A percentile compares a stretch with the other conserved stretches of the same genome.
Evolutionary conservation across 495 filamentous ascomycete species (phyloP).

Genomic region (Aspergillus carlsbadensis): DNA sequence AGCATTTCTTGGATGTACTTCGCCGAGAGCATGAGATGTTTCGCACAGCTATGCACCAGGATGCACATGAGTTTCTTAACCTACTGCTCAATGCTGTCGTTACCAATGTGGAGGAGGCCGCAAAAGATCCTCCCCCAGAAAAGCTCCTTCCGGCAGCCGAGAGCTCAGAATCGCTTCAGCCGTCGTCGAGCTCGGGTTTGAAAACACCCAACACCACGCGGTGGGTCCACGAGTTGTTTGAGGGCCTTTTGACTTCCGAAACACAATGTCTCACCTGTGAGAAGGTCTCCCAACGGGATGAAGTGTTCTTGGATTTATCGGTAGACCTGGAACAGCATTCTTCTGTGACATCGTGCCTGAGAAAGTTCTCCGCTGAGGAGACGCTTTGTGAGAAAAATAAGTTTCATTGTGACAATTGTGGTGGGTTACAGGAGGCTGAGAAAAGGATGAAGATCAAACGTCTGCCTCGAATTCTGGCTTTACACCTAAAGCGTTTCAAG

Average conservation of each 20-base stretch:
- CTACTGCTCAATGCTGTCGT: slow-evolving; percentile 95
- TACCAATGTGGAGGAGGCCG: slow-evolving; percentile 84
- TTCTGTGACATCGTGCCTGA: slow-evolving; percentile 91
- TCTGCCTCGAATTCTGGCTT: slow-evolving; percentile 82
- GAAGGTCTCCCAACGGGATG: slow-evolving; percentile 90
- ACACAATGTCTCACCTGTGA: slow-evolving; percentile 97
- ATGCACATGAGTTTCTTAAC: slow-evolving; percentile 96
- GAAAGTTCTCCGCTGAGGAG: slow-evolving; percentile 95
- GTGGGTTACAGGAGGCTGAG: slow-evolving; percentile 94
- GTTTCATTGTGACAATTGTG: slow-evolving; percentile 97
- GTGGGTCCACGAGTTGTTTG: slow-evolving; percentile 98
- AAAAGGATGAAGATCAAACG: slow-evolving; percentile 99
- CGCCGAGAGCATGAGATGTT: slow-evolving; percentile 97
- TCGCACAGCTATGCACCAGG: slow-evolving; percentile 92
- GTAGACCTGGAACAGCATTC: slow-evolving; percentile 95
- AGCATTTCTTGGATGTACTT: slow-evolving; percentile 90
- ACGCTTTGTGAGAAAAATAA: slow-evolving; percentile 99
- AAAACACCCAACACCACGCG: slow-evolving; percentile 59
- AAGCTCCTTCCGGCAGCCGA: slow-evolving; percentile 37
- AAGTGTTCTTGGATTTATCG: slow-evolving; percentile 92
- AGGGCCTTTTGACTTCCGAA: slow-evolving; percentile 91
- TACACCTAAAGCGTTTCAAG: slow-evolving; percentile 96
- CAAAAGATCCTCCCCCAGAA: slow-evolving; percentile 44
- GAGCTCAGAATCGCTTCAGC: slow-evolving; percentile 41
- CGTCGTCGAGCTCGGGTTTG: slow-evolving; percentile 44